Base-by-base conservation (phyloP, 257 asterid species). In the Primulina huaijiensis region DNA sequence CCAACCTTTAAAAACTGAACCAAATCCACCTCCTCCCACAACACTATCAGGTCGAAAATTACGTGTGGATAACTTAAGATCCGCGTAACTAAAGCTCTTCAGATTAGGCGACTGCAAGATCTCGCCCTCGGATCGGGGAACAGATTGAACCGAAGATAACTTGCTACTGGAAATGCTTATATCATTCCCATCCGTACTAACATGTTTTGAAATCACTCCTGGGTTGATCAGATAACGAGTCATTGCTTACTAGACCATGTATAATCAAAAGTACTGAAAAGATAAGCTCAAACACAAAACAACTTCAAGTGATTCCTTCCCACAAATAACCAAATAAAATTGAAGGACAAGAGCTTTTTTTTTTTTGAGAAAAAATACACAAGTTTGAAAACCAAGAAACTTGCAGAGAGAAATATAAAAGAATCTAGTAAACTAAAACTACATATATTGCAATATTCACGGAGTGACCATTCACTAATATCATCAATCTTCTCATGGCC, bases 1-100 rank as follows among this genome's bases (percentile, higher is more conserved):
- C 97, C 98, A 90, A 56, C 98, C 98, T 74, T 92, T 90, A 66
- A 86, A 92, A 9, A 92, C 97, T 0, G 97, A 84, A 31, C 98
- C 97, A 59, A 86, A 88, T 20, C 97, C 96, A 31, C 96, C 98
- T 71, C 89, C 98, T 55, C 97, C 98, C 0, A 92, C 76, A 46
- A 88, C 86, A 40, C 96, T 86, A 46, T 90, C 98, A 0, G 90
- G 96, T 6, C 96, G 92, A 64, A 92, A 92, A 77, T 92, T 87
- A 72, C 97, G 84, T 55, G 98, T 92, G 62, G 96, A 89, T 71
- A 71, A 57, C 72, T 77, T 90, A 19, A 92, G 88, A 71, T 90
- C 92, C 56, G 89, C 72, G 59, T 85, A 84, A 43, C 38, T 66
- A 72, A 90, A 92, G 86, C 85, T 84, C 72, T 85, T 90, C 76